phyloP scores from a whole-genome alignment of 352 stramenopile genomes.

The Phytophthora chlamydospora region DNA sequence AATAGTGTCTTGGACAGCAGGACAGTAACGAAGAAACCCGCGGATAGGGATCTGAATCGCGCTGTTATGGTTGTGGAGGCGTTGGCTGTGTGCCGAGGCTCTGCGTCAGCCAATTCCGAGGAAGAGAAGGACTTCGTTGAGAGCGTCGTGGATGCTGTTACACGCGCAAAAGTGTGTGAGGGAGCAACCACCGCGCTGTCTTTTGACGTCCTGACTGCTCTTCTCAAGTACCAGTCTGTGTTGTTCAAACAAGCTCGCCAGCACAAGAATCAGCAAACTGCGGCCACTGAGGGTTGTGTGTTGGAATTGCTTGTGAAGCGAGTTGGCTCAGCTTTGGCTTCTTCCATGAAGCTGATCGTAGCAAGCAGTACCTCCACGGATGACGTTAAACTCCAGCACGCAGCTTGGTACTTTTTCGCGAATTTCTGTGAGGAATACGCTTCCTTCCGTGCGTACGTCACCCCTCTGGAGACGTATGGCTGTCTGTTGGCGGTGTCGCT shows the following conservation, averaged over 20 bases:
- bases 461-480: slow-evolving; percentile 62
- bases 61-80: slow-evolving; percentile 47
- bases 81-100: slow-evolving; percentile 29
- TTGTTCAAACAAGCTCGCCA: slow-evolving; percentile 21
- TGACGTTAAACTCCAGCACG: slow-evolving; percentile 19
- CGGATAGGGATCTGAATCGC: slow-evolving; percentile 24
- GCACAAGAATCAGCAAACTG: slow-evolving; percentile 16
- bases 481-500: slow-evolving; percentile 62
- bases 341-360: slow-evolving; percentile 55
- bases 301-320: slow-evolving; percentile 34
- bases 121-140: slow-evolving; percentile 46
- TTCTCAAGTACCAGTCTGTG: slow-evolving; percentile 61
- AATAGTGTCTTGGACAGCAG: slow-evolving; percentile 12
- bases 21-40: slow-evolving; percentile 1
- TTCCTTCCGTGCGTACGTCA: slow-evolving; percentile 49
- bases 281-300: slow-evolving; percentile 2
- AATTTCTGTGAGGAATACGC: slow-evolving; percentile 62
- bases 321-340: slow-evolving; percentile 40
- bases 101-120: slow-evolving; percentile 9
- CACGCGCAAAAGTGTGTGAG: slow-evolving; percentile 25
- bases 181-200: slow-evolving; percentile 24
- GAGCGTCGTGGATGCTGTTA: slow-evolving; percentile 31
- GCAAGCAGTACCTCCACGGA: slow-evolving; percentile 4
- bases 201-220: slow-evolving; percentile 52
- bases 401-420: slow-evolving; percentile 59